Conservation (phyloP, 768 basidiomycete species). For the Hysterangium stoloniferum region DNA sequence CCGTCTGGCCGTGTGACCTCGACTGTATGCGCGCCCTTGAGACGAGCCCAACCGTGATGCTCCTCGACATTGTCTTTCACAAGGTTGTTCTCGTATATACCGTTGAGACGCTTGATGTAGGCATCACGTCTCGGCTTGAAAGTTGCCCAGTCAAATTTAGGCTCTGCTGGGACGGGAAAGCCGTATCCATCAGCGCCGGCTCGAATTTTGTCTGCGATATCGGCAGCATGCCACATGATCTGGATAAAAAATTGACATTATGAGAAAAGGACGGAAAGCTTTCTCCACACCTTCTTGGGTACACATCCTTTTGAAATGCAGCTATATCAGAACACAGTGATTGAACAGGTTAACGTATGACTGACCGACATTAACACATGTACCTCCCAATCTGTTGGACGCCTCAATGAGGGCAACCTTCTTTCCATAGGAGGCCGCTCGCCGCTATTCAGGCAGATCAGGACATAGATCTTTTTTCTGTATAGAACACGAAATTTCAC, state of each 20-base stretch:
- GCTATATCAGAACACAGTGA: neutral
- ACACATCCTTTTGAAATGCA: slow-evolving; percentile 71
- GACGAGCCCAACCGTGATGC: slow-evolving; percentile 68
- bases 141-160: slow-evolving; percentile 79
- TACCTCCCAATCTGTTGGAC: slow-evolving; percentile 74
- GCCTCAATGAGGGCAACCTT: slow-evolving; percentile 88
- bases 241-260: slow-evolving; percentile 25
- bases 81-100: slow-evolving; percentile 87
- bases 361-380: slow-evolving; percentile 96
- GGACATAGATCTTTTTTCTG: neutral
- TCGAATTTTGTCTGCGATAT: slow-evolving; percentile 76
- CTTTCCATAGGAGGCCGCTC: slow-evolving; percentile 87
- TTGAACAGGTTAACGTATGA: slow-evolving; percentile 14
- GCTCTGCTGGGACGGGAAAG: slow-evolving; percentile 41
- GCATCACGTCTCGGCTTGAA: slow-evolving; percentile 95
- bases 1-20: slow-evolving; percentile 68
- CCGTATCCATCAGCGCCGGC: slow-evolving; percentile 70
- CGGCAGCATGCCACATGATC: slow-evolving; percentile 98
- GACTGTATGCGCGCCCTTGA: slow-evolving; percentile 62
- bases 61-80: slow-evolving; percentile 82
- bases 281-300: slow-evolving; percentile 95
- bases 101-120: slow-evolving; percentile 84
- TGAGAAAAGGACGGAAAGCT: slow-evolving; percentile 13
- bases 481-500: slow-evolving; percentile 37
- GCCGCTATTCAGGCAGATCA: slow-evolving; percentile 47